Percentiles rank a stretch among this genome's conserved stretches.
Evolutionary conservation across 116 monocot species (phyloP).

Genomic region (Papilionanthe hybrid): DNA sequence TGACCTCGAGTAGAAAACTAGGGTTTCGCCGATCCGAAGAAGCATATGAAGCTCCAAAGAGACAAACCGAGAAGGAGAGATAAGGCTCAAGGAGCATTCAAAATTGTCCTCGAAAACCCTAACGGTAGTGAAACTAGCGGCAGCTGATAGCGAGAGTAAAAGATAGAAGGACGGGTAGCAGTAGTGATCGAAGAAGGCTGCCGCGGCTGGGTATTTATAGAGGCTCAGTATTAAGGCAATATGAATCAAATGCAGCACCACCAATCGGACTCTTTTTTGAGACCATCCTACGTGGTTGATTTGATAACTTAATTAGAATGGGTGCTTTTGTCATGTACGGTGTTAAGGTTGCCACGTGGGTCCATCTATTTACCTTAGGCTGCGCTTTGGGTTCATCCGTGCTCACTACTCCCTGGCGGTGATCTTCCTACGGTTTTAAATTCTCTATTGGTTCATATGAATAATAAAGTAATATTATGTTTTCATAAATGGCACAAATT

Average conservation of each 20-base stretch:
- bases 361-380: no score
- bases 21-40: background rate
- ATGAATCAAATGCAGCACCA: background rate
- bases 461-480: no score
- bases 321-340: no score
- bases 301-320: no score
- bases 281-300: background rate
- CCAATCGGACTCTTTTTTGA: background rate
- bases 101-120: constrained; percentile 4
- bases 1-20: background rate
- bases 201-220: background rate
- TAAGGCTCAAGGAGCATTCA: background rate
- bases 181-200: background rate
- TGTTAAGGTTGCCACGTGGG: no score
- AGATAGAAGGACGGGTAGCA: background rate
- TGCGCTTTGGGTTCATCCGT: no score
- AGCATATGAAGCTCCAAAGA: background rate
- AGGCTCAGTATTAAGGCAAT: background rate
- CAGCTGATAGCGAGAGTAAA: background rate
- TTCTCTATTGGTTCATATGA: no score
- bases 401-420: no score
- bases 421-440: no score
- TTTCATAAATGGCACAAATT: no score
- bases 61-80: background rate
- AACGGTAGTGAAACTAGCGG: background rate